Evolutionary conservation across 768 basidiomycete genomes (phyloP), one percentile per base, ranked within the genome.

Genomic region (Trametopsis cervina): DNA sequence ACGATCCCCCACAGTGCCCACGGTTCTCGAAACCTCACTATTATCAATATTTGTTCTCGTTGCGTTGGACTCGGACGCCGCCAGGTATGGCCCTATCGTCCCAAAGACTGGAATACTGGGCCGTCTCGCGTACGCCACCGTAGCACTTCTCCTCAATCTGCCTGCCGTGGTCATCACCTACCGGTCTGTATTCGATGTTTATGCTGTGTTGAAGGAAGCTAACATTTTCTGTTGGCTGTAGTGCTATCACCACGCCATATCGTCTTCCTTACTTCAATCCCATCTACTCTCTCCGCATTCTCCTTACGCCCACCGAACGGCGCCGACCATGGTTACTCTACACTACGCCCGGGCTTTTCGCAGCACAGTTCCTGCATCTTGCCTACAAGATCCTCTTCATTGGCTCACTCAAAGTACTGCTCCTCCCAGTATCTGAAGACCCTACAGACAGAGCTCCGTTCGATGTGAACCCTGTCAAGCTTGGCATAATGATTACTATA

Each of bases 181-280:
- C 61, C 73, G 88, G 89, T 87, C 63, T 39, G 77, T n/a, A n/a
- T n/a, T n/a, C n/a, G n/a, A n/a, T n/a, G n/a, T n/a, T n/a, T n/a
- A n/a, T n/a, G n/a, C n/a, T n/a, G n/a, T n/a, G n/a, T n/a, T n/a
- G n/a, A n/a, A n/a, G n/a, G n/a, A n/a, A n/a, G n/a, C n/a, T n/a
- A n/a, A n/a, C n/a, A n/a, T n/a, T n/a, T n/a, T n/a, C n/a, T n/a
- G n/a, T n/a, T n/a, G n/a, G n/a, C 44, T 42, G 18, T 54, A 92
- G 89, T 36, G 76, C 90, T 2, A 85, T 92, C 53, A 89, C 85
- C 1, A 92, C 90, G 1, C 89, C 89, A 0, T 79, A 86, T 64
- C 81, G 75, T 60, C 69, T 93, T 26, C 75, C 83, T 2, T 89
- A 77, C 58, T 73, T 84, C 57, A 68, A 74, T 26, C 68, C 74